Conservation (phyloP, 202 grass and related monocot genomes). For the Panicum virgatum region DNA sequence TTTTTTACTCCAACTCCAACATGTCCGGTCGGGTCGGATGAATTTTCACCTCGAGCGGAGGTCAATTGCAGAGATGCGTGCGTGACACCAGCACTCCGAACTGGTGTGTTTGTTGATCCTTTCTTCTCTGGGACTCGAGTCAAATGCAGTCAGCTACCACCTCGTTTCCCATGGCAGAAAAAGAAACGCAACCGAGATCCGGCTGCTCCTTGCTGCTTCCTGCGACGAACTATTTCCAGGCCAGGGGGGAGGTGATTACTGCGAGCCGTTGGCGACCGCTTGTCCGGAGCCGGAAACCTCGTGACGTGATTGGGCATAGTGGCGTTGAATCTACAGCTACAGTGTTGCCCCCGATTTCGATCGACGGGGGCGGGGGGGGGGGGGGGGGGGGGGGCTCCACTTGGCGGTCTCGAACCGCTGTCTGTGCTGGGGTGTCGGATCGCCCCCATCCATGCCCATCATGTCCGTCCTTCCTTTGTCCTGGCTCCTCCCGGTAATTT, state of each 20-base stretch:
- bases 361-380: no score
- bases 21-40: slow-evolving; percentile 17
- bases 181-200: neutral
- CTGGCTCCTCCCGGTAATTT: neutral
- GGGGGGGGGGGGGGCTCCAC: no score
- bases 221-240: slow-evolving; percentile 6
- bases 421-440: slow-evolving; percentile 23
- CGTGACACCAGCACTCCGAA: no score
- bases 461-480: neutral
- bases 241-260: slow-evolving; percentile 6
- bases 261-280: slow-evolving; percentile 14
- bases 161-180: neutral
- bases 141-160: neutral
- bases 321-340: neutral
- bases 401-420: slow-evolving; percentile 37
- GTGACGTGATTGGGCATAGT: neutral
- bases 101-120: no score
- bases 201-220: neutral
- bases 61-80: neutral
- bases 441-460: neutral
- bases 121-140: neutral
- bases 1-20: slow-evolving; percentile 21
- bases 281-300: neutral
- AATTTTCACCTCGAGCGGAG: neutral
- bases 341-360: no score